These are phyloP conservation scores for Leccinum uliginosum DNA, from an alignment of 768 basidiomycete genomes.

Conservation along the genomic window DNA sequence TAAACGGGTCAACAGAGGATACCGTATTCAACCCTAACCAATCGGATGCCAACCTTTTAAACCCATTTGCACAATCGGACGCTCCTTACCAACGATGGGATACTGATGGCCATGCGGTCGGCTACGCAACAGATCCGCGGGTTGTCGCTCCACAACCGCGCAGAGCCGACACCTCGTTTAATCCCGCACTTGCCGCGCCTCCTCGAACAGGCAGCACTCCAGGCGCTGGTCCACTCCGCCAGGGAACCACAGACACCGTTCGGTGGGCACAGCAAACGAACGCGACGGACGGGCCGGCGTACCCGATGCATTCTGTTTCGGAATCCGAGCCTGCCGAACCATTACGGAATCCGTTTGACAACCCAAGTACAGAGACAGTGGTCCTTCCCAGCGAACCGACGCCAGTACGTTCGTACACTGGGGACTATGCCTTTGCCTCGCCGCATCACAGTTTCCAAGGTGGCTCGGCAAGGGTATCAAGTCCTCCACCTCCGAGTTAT, in stretches of 20 bases:
- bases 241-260: conserved; percentile 29
- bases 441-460: conserved; percentile 24
- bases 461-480: not conserved
- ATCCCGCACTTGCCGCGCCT: conserved; percentile 9
- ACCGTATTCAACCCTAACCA: conserved; percentile 33
- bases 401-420: conserved; percentile 6
- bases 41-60: conserved; percentile 41
- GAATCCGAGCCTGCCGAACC: conserved; percentile 8
- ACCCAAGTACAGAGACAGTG: conserved; percentile 16
- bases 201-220: conserved; percentile 13
- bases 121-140: conserved; percentile 41
- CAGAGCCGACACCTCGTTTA: conserved; percentile 16
- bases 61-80: conserved; percentile 24
- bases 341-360: conserved; percentile 26
- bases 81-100: conserved; percentile 49
- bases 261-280: conserved; percentile 30
- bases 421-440: conserved; percentile 23
- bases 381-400: conserved; percentile 10
- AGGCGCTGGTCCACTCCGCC: conserved; percentile 9
- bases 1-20: conserved; percentile 28
- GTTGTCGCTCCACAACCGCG: conserved; percentile 52
- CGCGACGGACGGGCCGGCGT: conserved; percentile 23
- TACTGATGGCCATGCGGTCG: conserved; percentile 43
- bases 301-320: conserved; percentile 18
- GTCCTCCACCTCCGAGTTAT: conserved; percentile 24